A percentile compares a stretch with the other conserved stretches of the same genome.
Conservation (phyloP, 768 basidiomycete species). For the Rickenella mellea region DNA sequence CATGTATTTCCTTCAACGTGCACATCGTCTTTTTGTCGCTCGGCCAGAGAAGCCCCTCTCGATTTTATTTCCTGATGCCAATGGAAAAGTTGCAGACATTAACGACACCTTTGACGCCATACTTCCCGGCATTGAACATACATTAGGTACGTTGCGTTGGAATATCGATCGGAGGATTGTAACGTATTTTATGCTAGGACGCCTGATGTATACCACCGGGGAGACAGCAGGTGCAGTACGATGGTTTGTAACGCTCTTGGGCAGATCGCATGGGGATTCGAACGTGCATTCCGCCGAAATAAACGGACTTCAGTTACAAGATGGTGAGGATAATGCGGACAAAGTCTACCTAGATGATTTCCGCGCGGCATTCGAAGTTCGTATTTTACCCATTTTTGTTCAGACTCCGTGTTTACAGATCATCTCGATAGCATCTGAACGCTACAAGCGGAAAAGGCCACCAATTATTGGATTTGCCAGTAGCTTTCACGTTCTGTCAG, state of each 20-base stretch:
- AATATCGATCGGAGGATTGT: not conserved
- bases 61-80: conserved; percentile 74
- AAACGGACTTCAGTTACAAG: too few species aligned
- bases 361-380: conserved; percentile 72
- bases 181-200: conserved; percentile 36
- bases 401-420: not conserved
- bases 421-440: conserved; percentile 53
- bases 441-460: conserved; percentile 41
- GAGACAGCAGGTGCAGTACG: conserved; percentile 67
- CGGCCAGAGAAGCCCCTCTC: conserved; percentile 52
- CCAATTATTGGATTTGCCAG: conserved; percentile 33
- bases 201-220: conserved; percentile 86
- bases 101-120: conserved; percentile 50
- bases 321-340: conserved; percentile 33
- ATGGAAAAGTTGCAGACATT: conserved; percentile 34
- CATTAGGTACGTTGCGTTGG: conserved; percentile 43
- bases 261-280: conserved; percentile 35
- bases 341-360: conserved; percentile 83
- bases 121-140: conserved; percentile 67
- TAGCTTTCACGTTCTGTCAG: conserved; percentile 63
- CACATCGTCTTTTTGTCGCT: conserved; percentile 51
- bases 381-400: conserved; percentile 9
- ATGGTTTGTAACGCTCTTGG: conserved; percentile 68
- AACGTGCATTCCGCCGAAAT: too few species aligned
- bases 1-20: conserved; percentile 68